These are phyloP conservation scores for Podila epigama DNA, from an alignment of 192 early-diverging fungal genomes.

Conservation along the genomic window DNA sequence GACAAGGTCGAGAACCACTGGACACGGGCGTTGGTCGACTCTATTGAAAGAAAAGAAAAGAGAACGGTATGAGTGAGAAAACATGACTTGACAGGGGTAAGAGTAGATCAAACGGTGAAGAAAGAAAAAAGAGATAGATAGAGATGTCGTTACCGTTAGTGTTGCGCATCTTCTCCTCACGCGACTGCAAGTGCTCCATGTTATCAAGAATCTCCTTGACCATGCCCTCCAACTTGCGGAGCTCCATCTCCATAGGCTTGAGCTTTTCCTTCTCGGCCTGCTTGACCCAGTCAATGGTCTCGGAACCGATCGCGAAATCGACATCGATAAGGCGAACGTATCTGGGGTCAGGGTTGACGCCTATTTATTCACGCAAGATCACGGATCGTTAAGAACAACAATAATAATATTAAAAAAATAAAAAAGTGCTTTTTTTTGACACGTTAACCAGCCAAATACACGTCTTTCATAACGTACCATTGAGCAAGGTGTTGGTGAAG, in stretches of 20 bases:
- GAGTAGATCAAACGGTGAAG: neutral
- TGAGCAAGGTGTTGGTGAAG: conserved; percentile 77
- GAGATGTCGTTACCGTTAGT: conserved; percentile 72
- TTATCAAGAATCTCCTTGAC: conserved; percentile 82
- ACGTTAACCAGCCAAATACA: neutral
- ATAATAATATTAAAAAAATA: neutral
- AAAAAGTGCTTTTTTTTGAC: conserved; percentile 22
- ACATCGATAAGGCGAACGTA: conserved; percentile 74
- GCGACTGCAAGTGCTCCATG: conserved; percentile 82
- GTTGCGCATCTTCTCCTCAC: conserved; percentile 86
- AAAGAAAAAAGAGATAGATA: neutral
- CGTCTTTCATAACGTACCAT: conserved; percentile 48
- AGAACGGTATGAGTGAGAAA: neutral
- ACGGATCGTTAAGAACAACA: neutral
- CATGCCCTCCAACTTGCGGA: conserved; percentile 79
- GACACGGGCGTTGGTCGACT: conserved; percentile 83
- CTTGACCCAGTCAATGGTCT: conserved; percentile 78
- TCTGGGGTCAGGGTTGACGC: conserved; percentile 57
- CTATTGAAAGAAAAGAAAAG: neutral
- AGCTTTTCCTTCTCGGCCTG: conserved; percentile 81
- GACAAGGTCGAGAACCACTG: conserved; percentile 82
- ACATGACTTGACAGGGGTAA: neutral
- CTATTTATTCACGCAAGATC: conserved; percentile 44
- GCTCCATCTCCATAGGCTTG: conserved; percentile 88
- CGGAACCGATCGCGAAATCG: conserved; percentile 85